Conservation (phyloP, 2,329 filamentous ascomycete genomes). For the Hypoxylon sp. region DNA sequence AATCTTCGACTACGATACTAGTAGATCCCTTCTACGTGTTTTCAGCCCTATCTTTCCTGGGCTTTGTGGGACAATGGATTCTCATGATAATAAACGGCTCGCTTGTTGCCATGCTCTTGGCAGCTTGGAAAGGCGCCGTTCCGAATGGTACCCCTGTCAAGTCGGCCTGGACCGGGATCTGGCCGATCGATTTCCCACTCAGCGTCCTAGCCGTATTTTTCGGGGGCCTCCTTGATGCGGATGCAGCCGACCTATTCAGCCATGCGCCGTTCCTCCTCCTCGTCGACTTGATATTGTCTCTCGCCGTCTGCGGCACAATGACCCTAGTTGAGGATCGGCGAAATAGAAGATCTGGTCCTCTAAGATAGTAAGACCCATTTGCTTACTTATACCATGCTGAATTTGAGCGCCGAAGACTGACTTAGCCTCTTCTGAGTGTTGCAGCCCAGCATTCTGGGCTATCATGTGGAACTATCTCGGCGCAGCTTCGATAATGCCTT, state of each 20-base stretch:
- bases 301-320: constrained; percentile 28
- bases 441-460: constrained; percentile 30
- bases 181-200: constrained; percentile 29
- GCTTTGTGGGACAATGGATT: constrained; percentile 27
- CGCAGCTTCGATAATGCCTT: constrained; percentile 23
- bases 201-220: constrained; percentile 24
- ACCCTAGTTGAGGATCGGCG: constrained; percentile 25
- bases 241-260: constrained; percentile 7
- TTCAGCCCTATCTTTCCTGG: constrained; percentile 12
- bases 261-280: constrained; percentile 27
- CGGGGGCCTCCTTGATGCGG: constrained; percentile 13
- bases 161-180: constrained; percentile 24
- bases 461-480: constrained; percentile 35
- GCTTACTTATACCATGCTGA: background rate
- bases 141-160: constrained; percentile 27
- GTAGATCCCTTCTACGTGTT: constrained; percentile 19
- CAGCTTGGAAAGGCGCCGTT: constrained; percentile 20
- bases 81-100: constrained; percentile 31
- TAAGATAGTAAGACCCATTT: constrained; percentile 30
- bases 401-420: background rate
- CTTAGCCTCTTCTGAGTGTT: background rate
- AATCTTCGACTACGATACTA: background rate
- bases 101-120: constrained; percentile 21
- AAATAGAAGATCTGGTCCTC: constrained; percentile 16
- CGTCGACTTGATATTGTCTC: constrained; percentile 28